Evolutionary conservation across 768 basidiomycete species (phyloP).

Genomic region (Lactarius evosmus): DNA sequence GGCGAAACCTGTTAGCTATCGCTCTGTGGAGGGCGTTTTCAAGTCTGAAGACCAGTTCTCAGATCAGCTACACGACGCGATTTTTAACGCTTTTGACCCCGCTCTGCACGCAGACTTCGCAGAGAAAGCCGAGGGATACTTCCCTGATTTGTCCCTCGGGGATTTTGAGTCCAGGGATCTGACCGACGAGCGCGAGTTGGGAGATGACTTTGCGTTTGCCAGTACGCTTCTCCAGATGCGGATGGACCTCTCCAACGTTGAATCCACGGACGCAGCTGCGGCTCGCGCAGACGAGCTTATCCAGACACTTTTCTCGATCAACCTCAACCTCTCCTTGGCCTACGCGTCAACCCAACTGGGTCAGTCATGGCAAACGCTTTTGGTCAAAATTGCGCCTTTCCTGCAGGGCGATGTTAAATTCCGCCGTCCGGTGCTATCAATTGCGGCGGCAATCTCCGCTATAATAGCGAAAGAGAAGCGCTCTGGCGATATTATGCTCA

Average conservation of each 20-base stretch:
- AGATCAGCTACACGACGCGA: constrained; percentile 67
- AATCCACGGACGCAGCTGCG: constrained; percentile 40
- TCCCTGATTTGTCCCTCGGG: constrained; percentile 60
- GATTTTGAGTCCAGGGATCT: constrained; percentile 64
- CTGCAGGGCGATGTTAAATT: constrained; percentile 58
- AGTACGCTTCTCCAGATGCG: constrained; percentile 55
- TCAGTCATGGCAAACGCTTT: constrained; percentile 73
- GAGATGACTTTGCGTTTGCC: constrained; percentile 77
- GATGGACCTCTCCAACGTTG: constrained; percentile 47
- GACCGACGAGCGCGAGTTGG: constrained; percentile 67
- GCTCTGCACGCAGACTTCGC: constrained; percentile 61
- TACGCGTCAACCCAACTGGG: constrained; percentile 74
- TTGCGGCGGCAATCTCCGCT: constrained; percentile 62
- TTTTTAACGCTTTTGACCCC: constrained; percentile 69
- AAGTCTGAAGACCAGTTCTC: constrained; percentile 59
- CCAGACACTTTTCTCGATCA: constrained; percentile 65
- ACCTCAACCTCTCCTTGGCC: constrained; percentile 82
- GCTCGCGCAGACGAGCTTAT: constrained; percentile 49
- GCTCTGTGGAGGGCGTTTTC: constrained; percentile 53
- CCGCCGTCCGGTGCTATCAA: constrained; percentile 51
- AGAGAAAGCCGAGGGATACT: constrained; percentile 46
- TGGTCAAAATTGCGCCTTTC: constrained; percentile 61
- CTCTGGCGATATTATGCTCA: constrained; percentile 79
- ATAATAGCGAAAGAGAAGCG: constrained; percentile 66
- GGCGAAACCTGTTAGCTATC: constrained; percentile 58